Evolutionary conservation across 768 basidiomycete genomes (phyloP).

Genomic region (Boletus pseudopeckii): DNA sequence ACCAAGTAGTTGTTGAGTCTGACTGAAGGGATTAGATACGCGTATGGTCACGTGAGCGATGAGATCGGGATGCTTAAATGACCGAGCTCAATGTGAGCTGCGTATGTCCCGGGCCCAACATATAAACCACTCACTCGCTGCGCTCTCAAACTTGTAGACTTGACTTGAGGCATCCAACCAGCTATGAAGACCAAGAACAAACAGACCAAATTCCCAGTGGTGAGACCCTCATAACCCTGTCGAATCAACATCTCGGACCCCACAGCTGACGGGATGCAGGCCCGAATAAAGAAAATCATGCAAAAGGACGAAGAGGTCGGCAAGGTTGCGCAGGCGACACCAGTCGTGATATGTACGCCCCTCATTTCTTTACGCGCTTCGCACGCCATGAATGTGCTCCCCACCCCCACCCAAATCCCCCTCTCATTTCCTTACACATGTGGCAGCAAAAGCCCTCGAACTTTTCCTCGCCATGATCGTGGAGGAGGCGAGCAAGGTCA

Average conservation of each 20-base stretch:
- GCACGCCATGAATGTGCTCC: conserved; percentile 10
- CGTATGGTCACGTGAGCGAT: conserved; percentile 24
- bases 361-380: conserved; percentile 8
- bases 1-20: not conserved
- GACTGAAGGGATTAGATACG: not conserved
- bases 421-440: not conserved
- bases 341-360: conserved; percentile 89
- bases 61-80: conserved; percentile 13
- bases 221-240: conserved; percentile 37
- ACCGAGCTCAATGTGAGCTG: not conserved
- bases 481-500: conserved; percentile 78
- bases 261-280: conserved; percentile 45
- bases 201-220: conserved; percentile 88
- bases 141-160: not conserved
- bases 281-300: conserved; percentile 99
- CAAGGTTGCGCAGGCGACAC: conserved; percentile 95
- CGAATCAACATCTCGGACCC: not conserved
- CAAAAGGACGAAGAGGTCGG: conserved; percentile 99
- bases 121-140: not conserved
- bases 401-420: not conserved
- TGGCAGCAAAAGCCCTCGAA: conserved; percentile 89
- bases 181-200: conserved; percentile 89
- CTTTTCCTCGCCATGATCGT: conserved; percentile 85
- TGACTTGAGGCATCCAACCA: not conserved
- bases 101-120: conserved; percentile 8